These are phyloP conservation scores for Neonectria ditissima DNA, from an alignment of 2,329 filamentous ascomycete genomes.

Conservation along the genomic window DNA sequence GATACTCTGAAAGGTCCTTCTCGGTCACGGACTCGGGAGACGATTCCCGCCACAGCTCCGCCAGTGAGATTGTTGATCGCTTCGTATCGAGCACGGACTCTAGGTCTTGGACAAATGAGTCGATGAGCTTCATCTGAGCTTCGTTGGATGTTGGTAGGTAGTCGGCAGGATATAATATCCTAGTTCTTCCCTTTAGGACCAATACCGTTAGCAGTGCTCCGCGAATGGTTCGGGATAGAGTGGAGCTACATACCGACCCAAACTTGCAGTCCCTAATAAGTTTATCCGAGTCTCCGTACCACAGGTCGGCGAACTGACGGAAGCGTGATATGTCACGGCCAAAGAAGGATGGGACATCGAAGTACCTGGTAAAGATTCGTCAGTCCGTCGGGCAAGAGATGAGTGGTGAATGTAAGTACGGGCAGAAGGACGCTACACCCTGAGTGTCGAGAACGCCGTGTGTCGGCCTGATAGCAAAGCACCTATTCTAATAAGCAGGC, in stretches of 20 bases:
- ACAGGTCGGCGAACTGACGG: background rate
- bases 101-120: background rate
- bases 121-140: background rate
- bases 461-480: background rate
- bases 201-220: background rate
- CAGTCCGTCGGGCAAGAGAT: background rate
- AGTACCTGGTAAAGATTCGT: background rate
- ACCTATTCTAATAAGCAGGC: background rate
- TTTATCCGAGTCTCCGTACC: background rate
- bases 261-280: background rate
- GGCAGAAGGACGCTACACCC: background rate
- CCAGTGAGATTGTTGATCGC: background rate
- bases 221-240: background rate
- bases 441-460: background rate
- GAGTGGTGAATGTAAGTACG: background rate
- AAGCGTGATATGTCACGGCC: background rate
- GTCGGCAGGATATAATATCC: constrained; percentile 1
- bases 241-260: background rate
- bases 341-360: background rate
- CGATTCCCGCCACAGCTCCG: background rate
- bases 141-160: background rate
- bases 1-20: background rate
- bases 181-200: background rate
- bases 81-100: background rate
- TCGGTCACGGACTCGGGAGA: background rate